Conservation (phyloP, 441 rosid species). For the Dalechampia spathulata region DNA sequence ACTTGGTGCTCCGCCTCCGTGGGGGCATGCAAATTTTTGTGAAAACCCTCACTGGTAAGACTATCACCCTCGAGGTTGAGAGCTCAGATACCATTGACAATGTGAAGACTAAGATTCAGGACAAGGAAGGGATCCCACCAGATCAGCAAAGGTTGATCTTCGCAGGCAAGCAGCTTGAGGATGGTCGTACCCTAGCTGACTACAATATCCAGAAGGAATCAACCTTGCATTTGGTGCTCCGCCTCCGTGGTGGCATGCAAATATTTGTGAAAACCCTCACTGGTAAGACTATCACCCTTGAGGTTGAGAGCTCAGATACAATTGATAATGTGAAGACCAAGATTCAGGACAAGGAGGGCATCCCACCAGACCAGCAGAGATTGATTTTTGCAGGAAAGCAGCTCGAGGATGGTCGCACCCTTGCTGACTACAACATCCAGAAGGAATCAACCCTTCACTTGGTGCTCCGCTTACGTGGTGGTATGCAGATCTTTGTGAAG, state of each 20-base stretch:
- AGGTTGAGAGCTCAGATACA: slow-evolving; percentile 27
- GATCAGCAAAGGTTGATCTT: slow-evolving; percentile 35
- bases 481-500: slow-evolving; percentile 31
- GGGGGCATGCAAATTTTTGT: too few species aligned
- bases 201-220: slow-evolving; percentile 8
- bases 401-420: slow-evolving; percentile 25
- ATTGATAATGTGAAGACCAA: slow-evolving; percentile 28
- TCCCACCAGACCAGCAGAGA: slow-evolving; percentile 32
- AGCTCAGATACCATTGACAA: too few species aligned
- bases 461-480: slow-evolving; percentile 23
- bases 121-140: too few species aligned
- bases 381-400: slow-evolving; percentile 30
- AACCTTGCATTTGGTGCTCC: slow-evolving; percentile 7
- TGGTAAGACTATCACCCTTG: slow-evolving; percentile 28
- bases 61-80: too few species aligned
- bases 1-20: slow-evolving; percentile 3
- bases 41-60: too few species aligned
- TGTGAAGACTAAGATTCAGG: too few species aligned
- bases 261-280: slow-evolving; percentile 11
- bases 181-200: slow-evolving; percentile 8
- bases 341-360: slow-evolving; percentile 32
- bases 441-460: slow-evolving; percentile 29
- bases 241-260: slow-evolving; percentile 5
- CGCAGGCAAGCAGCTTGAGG: slow-evolving; percentile 22
- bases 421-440: slow-evolving; percentile 31